Evolutionary conservation across 2,329 filamentous ascomycete species (phyloP).

Genomic region (Laburnicola sp.): DNA sequence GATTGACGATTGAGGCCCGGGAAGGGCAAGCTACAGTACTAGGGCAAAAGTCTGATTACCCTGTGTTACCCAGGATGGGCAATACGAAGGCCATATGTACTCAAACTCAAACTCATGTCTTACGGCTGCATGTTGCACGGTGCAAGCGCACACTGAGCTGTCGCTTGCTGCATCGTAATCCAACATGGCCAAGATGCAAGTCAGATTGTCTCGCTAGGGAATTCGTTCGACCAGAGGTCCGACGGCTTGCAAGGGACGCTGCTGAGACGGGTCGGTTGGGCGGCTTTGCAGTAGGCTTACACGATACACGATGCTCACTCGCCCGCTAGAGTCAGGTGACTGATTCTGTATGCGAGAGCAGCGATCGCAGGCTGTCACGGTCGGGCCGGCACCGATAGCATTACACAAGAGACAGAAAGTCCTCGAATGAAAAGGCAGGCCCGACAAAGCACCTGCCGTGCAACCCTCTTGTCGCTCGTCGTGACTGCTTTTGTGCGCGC

Average conservation of each 20-base stretch:
- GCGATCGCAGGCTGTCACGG: slow-evolving; percentile 27
- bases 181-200: not conserved
- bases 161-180: not conserved
- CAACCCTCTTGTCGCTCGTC: slow-evolving; percentile 21
- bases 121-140: not conserved
- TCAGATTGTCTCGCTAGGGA: not conserved
- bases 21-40: too few relatives aligned
- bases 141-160: not conserved
- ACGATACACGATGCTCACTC: slow-evolving; percentile 14
- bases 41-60: too few relatives aligned
- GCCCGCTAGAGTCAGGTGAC: slow-evolving; percentile 33
- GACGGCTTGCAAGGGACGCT: not conserved
- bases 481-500: slow-evolving; percentile 25
- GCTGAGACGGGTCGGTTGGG: not conserved
- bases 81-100: too few relatives aligned
- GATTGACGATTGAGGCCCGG: slow-evolving; percentile 6
- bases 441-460: slow-evolving; percentile 24
- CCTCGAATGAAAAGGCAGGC: slow-evolving; percentile 21
- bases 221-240: not conserved
- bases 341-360: slow-evolving; percentile 31
- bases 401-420: slow-evolving; percentile 12
- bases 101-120: too few relatives aligned
- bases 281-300: slow-evolving; percentile 9
- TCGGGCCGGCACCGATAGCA: slow-evolving; percentile 21
- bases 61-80: too few relatives aligned